A percentile compares a stretch with the other conserved stretches of the same genome.
Evolutionary conservation across 2,329 filamentous ascomycete genomes (phyloP).

Genomic region (Colletotrichum viniferum): DNA sequence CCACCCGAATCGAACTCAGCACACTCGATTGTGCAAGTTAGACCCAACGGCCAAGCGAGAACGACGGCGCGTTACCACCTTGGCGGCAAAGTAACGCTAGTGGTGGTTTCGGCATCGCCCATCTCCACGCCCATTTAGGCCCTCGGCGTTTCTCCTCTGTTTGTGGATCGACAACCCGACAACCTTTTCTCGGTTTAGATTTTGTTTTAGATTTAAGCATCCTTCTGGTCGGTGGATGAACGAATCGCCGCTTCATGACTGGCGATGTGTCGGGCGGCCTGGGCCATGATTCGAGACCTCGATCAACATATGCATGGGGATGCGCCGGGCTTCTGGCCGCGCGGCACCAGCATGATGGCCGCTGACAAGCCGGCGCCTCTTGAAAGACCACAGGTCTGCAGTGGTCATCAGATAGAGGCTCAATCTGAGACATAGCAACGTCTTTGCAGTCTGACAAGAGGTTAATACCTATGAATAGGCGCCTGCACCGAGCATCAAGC

Average conservation of each 20-base stretch:
- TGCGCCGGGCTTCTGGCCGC: constrained; percentile 7
- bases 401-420: neutral
- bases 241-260: neutral
- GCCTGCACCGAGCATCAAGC: neutral
- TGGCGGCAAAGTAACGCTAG: constrained; percentile 6
- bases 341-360: constrained; percentile 1
- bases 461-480: neutral
- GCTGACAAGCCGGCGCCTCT: neutral
- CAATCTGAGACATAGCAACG: neutral
- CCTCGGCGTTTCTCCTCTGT: neutral
- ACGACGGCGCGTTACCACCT: neutral
- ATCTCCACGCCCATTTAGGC: neutral
- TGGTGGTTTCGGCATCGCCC: constrained; percentile 1
- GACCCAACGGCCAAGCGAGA: neutral
- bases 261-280: neutral
- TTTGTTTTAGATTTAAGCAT: constrained; percentile 10
- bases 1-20: neutral
- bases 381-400: neutral
- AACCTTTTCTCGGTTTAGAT: constrained; percentile 11
- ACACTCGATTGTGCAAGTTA: neutral
- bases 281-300: neutral
- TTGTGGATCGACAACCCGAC: neutral
- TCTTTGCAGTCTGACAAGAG: neutral
- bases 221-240: neutral
- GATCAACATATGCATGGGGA: neutral